phyloP scores from a whole-genome alignment of 257 asterid species.

The Capsicum baccatum region DNA sequence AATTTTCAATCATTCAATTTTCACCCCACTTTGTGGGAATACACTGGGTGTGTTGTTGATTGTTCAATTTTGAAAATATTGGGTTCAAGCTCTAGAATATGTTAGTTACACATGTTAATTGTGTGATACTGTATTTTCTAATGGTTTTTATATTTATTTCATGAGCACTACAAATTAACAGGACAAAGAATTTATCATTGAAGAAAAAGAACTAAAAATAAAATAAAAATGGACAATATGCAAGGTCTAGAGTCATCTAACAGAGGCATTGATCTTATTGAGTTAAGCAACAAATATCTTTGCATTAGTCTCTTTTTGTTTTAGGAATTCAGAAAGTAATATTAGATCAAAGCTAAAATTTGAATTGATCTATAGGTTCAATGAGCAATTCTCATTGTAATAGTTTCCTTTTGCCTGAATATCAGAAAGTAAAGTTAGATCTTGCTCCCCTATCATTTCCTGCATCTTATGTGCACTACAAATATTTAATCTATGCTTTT shows the following conservation, averaged over 20 bases:
- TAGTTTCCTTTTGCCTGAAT: background rate
- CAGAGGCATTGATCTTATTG: conserved; percentile 19
- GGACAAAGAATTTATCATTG: background rate
- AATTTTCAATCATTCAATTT: background rate
- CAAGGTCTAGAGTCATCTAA: background rate
- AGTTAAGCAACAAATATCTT: background rate
- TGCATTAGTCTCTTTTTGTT: conserved; percentile 12
- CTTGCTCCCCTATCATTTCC: background rate
- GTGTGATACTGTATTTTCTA: background rate
- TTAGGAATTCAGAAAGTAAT: conserved; percentile 16
- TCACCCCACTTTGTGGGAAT: background rate
- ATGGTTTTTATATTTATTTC: conserved; percentile 7
- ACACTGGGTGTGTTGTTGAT: background rate
- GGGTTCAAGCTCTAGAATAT: conserved; percentile 19
- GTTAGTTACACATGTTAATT: background rate
- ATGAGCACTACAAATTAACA: background rate
- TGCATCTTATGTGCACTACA: conserved; percentile 5
- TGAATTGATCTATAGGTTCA: conserved; percentile 9
- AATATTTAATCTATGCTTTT: background rate
- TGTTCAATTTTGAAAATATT: background rate
- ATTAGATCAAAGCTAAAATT: conserved; percentile 6
- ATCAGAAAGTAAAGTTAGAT: background rate
- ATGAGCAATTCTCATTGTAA: background rate
- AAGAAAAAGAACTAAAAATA: background rate
- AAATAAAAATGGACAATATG: background rate